Evolutionary conservation across 257 asterid genomes (phyloP).

Genomic region (Knoxia roxburghii): DNA sequence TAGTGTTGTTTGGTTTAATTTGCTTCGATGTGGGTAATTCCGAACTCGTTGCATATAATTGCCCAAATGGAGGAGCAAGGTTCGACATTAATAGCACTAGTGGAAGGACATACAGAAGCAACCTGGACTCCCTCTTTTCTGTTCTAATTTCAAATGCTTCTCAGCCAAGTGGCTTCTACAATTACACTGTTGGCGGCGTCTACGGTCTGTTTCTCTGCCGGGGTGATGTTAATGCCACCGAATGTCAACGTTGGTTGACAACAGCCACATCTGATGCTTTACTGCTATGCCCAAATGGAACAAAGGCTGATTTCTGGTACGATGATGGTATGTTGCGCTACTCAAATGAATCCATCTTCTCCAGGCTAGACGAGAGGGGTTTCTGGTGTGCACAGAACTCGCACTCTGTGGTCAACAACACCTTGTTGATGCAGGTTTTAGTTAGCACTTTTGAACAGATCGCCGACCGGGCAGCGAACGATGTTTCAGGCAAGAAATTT

Average conservation of each 20-base stretch:
- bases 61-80: no score
- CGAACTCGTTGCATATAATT: no score
- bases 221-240: constrained; percentile 8
- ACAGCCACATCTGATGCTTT: not conserved
- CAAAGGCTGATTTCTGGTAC: not conserved
- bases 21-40: no score
- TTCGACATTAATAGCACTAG: not conserved
- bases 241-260: constrained; percentile 15
- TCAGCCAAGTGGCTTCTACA: constrained; percentile 14
- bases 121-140: constrained; percentile 8
- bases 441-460: not conserved
- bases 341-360: constrained; percentile 7
- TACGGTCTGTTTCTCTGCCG: constrained; percentile 25
- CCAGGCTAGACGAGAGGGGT: not conserved
- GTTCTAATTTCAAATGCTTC: constrained; percentile 11
- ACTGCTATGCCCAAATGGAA: constrained; percentile 9
- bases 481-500: not conserved
- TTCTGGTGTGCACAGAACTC: not conserved
- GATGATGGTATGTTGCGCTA: constrained; percentile 17
- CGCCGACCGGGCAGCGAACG: not conserved
- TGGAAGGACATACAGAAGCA: constrained; percentile 8
- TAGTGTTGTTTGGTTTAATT: no score
- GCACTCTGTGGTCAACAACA: not conserved
- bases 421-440: not conserved
- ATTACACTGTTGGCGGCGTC: not conserved